These are phyloP conservation scores for Acanthamoeba sp. DNA, from an alignment of 208 protist species.

Conservation along the genomic window DNA sequence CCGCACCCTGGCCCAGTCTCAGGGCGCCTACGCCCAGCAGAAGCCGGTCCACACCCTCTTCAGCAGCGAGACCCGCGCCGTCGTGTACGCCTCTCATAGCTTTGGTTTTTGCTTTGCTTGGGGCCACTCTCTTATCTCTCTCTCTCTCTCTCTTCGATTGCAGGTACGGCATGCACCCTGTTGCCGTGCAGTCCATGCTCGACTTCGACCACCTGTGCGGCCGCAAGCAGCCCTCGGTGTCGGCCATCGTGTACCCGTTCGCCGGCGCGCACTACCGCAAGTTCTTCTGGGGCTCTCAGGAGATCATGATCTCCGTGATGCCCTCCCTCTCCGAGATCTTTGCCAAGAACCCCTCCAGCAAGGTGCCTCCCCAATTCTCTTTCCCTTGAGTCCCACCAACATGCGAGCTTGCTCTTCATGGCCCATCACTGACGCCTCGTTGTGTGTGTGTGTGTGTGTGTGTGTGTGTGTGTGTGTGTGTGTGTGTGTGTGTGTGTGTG, in stretches of 20 bases:
- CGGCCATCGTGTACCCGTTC: constrained; percentile 86
- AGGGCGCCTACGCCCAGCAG: not conserved
- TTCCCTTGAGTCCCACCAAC: not conserved
- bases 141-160: no score
- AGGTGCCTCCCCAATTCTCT: constrained; percentile 18
- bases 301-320: constrained; percentile 88
- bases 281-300: constrained; percentile 90
- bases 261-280: constrained; percentile 85
- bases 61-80: constrained; percentile 75
- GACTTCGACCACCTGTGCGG: constrained; percentile 91
- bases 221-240: constrained; percentile 87
- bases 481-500: no score
- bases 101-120: no score
- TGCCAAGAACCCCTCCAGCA: constrained; percentile 2
- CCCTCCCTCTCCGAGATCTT: constrained; percentile 6
- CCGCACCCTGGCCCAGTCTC: not conserved
- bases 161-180: constrained; percentile 82
- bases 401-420: constrained; percentile 74
- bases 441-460: no score
- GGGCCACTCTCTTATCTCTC: no score
- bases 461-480: no score
- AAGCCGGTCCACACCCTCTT: constrained; percentile 76
- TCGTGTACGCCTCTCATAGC: constrained; percentile 75
- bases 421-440: no score
- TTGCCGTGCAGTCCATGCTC: constrained; percentile 87